Evolutionary conservation across 495 filamentous ascomycete genomes (phyloP).

Genomic region (Neurospora sp.): DNA sequence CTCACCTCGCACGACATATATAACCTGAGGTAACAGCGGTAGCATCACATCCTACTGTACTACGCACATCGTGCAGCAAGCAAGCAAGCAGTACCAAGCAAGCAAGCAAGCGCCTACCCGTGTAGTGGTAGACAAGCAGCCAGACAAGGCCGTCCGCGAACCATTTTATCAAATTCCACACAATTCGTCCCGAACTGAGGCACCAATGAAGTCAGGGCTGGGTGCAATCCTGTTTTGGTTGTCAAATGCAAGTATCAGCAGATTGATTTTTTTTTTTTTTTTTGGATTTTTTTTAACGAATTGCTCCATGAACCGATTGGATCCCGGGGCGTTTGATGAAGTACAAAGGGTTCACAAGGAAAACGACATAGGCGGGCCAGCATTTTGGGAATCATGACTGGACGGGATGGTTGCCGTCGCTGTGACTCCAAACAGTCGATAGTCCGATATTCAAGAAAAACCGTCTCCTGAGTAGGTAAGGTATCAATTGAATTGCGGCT

Average conservation of each 20-base stretch:
- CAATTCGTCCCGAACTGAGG: neutral
- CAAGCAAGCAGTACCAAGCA: neutral
- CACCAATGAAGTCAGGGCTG: neutral
- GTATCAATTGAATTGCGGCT: too few species aligned
- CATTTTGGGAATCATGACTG: neutral
- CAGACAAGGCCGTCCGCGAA: neutral
- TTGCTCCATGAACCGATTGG: neutral
- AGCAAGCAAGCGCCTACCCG: neutral
- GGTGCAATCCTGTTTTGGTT: neutral
- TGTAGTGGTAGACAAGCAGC: neutral
- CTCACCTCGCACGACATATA: neutral
- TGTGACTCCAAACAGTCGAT: too few species aligned
- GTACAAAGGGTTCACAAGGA: neutral
- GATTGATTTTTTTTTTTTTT: neutral
- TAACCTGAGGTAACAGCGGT: neutral
- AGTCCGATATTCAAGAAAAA: too few species aligned
- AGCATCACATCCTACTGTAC: neutral
- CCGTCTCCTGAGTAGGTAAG: too few species aligned
- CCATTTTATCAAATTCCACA: neutral
- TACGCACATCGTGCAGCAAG: neutral
- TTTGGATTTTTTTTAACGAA: neutral
- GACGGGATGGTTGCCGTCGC: neutral
- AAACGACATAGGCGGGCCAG: neutral
- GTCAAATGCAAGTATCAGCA: neutral
- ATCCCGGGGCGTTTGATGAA: neutral